These are phyloP conservation scores for Talaromyces amestolkiae DNA, from an alignment of 2,329 filamentous ascomycete species.

Conservation along the genomic window DNA sequence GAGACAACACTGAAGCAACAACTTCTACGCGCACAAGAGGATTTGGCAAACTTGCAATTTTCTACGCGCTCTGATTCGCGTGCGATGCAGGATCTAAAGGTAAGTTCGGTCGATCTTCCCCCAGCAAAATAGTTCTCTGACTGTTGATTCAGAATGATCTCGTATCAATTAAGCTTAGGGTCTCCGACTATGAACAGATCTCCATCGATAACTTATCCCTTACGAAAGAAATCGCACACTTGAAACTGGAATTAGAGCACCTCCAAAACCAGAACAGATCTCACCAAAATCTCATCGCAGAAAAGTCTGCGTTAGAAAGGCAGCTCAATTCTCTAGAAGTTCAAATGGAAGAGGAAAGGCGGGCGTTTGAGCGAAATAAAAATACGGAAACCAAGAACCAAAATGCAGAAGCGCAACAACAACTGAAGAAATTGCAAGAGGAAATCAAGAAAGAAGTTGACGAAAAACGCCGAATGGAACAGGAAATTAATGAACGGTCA, in stretches of 20 bases:
- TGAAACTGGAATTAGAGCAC: conserved; percentile 63
- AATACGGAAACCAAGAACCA: conserved; percentile 39
- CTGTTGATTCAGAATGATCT: conserved; percentile 61
- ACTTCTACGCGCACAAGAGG: conserved; percentile 50
- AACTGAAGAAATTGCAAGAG: conserved; percentile 49
- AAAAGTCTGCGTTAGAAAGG: conserved; percentile 76
- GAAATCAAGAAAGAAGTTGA: conserved; percentile 53
- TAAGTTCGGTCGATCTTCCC: conserved; percentile 29
- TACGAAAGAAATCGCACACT: conserved; percentile 56
- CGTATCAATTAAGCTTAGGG: conserved; percentile 63
- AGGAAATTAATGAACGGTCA: conserved; percentile 55
- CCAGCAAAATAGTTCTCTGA: background rate
- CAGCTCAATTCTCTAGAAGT: conserved; percentile 75
- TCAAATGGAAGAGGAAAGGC: conserved; percentile 78
- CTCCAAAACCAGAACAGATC: conserved; percentile 57
- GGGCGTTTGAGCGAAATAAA: conserved; percentile 61
- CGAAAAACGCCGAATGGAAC: conserved; percentile 48
- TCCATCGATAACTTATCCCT: conserved; percentile 64
- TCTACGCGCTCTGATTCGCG: conserved; percentile 49
- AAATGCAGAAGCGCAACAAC: conserved; percentile 38
- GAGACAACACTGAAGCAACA: conserved; percentile 43
- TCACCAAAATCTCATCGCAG: conserved; percentile 68
- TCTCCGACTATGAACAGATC: conserved; percentile 67
- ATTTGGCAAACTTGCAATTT: conserved; percentile 35
- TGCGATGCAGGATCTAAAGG: conserved; percentile 58